Conservation (phyloP, 164 flowering plant genomes). For the Umbellularia californica region DNA sequence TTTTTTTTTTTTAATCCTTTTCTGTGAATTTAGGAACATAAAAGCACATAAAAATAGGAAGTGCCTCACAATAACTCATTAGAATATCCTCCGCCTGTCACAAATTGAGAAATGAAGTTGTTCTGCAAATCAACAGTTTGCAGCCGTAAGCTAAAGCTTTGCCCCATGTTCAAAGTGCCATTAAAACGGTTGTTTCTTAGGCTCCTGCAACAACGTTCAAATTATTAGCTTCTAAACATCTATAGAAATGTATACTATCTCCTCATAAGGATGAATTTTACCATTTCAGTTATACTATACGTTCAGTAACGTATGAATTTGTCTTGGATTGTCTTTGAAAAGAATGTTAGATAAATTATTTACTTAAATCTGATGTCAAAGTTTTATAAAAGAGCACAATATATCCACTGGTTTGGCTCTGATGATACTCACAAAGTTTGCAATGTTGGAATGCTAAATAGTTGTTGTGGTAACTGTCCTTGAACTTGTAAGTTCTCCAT, state of each 20-base stretch:
- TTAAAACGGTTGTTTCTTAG: constrained; percentile 61
- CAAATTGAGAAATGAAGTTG: constrained; percentile 45
- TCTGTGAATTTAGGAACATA: too few species aligned
- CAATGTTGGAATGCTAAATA: constrained; percentile 61
- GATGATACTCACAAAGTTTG: constrained; percentile 71
- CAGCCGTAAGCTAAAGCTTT: constrained; percentile 43
- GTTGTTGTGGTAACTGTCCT: constrained; percentile 47
- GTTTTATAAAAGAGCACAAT: neutral
- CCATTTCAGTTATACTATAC: too few species aligned
- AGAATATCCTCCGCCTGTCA: neutral
- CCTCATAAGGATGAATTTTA: too few species aligned
- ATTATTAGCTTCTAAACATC: neutral
- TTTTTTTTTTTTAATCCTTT: too few species aligned
- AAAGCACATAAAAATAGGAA: neutral
- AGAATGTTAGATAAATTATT: neutral
- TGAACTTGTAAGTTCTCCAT: constrained; percentile 54
- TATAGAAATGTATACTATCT: too few species aligned
- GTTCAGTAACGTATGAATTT: neutral
- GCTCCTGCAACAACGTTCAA: constrained; percentile 36
- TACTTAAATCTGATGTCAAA: neutral
- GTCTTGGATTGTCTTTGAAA: neutral
- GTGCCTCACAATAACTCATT: neutral
- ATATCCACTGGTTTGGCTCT: neutral
- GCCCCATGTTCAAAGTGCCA: constrained; percentile 54
- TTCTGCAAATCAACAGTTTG: constrained; percentile 66